Evolutionary conservation across 1,284 basidiomycete genomes (phyloP).

Genomic region (Ceratobasidium sp.): DNA sequence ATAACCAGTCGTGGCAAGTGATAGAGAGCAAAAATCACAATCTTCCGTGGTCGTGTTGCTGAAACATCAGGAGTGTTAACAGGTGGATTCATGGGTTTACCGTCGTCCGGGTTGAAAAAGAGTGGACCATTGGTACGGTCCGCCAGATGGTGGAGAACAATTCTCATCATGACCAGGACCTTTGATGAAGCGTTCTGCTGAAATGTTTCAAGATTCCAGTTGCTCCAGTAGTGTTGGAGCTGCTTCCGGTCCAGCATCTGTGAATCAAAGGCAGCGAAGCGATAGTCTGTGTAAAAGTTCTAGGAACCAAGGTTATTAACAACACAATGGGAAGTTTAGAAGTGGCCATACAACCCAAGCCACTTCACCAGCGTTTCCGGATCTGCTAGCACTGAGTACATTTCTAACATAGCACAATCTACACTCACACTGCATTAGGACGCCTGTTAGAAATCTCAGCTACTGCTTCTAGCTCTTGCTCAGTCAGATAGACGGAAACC

Average conservation of each 20-base stretch:
- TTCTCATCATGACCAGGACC: neutral
- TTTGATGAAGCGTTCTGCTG: neutral
- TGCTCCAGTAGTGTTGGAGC: neutral
- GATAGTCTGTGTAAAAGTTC: slow-evolving; percentile 5
- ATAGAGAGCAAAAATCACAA: slow-evolving; percentile 12
- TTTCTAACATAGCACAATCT: no score
- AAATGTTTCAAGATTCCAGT: neutral
- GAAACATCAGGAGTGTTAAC: neutral
- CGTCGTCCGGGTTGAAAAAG: slow-evolving; percentile 10
- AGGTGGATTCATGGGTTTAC: neutral
- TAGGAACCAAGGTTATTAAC: neutral
- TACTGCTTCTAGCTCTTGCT: neutral
- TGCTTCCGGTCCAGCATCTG: neutral
- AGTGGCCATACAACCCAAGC: neutral
- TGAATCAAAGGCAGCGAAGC: neutral
- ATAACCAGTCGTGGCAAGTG: neutral
- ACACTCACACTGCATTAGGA: neutral
- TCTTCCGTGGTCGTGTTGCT: no score
- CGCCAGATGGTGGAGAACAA: neutral
- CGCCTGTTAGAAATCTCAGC: neutral
- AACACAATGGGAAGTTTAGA: no score
- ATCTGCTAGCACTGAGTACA: no score
- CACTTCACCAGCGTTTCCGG: neutral
- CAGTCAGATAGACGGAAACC: neutral
- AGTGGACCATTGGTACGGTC: neutral